phyloP scores from a whole-genome alignment of 768 basidiomycete species.

The Dacryopinax primogenitus region DNA sequence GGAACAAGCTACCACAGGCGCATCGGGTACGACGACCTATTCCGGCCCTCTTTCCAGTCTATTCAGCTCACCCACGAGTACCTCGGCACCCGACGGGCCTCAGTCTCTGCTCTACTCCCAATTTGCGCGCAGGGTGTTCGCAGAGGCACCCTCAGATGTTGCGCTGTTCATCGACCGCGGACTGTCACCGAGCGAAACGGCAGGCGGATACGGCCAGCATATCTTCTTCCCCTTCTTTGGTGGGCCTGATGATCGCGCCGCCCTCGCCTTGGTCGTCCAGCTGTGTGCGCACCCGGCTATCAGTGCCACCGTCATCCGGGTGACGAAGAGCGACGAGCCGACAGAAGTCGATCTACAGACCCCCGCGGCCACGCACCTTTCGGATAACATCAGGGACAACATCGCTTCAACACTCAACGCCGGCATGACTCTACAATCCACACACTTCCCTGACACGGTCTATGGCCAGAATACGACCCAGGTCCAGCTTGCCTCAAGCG shows the following conservation, averaged over 20 bases:
- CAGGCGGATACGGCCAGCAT: slow-evolving; percentile 35
- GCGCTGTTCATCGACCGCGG: slow-evolving; percentile 78
- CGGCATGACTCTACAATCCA: slow-evolving; percentile 27
- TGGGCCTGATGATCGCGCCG: slow-evolving; percentile 83
- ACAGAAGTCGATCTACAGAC: slow-evolving; percentile 13
- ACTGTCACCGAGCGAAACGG: slow-evolving; percentile 27
- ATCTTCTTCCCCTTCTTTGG: slow-evolving; percentile 86
- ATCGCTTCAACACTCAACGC: slow-evolving; percentile 22
- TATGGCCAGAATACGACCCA: slow-evolving; percentile 55
- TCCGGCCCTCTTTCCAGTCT: slow-evolving; percentile 64
- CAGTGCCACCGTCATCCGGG: slow-evolving; percentile 58
- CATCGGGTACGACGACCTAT: slow-evolving; percentile 21
- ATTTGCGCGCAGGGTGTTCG: slow-evolving; percentile 72
- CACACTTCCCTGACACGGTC: slow-evolving; percentile 51
- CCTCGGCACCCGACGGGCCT: slow-evolving; percentile 34
- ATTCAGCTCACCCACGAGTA: slow-evolving; percentile 42
- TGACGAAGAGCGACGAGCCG: slow-evolving; percentile 36
- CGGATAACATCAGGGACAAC: slow-evolving; percentile 22
- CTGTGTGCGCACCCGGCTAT: slow-evolving; percentile 52
- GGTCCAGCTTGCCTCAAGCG: slow-evolving; percentile 57
- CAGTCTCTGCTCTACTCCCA: slow-evolving; percentile 57
- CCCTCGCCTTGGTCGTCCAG: slow-evolving; percentile 69
- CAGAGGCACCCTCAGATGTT: slow-evolving; percentile 57
- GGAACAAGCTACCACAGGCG: background rate
- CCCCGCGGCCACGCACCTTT: background rate